Evolutionary conservation across 495 filamentous ascomycete species (phyloP), one percentile per base, ranked within the genome.

Genomic region (Neurospora africana): DNA sequence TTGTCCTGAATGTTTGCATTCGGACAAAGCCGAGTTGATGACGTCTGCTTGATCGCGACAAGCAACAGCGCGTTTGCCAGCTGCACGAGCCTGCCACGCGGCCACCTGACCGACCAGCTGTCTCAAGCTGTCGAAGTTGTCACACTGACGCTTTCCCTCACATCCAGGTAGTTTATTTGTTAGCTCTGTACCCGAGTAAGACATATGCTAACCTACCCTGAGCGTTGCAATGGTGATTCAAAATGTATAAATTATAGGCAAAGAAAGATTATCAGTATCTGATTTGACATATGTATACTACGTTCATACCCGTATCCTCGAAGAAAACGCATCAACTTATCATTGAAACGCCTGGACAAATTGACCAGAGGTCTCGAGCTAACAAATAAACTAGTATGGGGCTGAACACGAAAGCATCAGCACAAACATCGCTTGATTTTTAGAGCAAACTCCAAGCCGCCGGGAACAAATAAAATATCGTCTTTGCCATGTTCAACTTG

Each of bases 71-170:
- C 71, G 73, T 72, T 74, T 23, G 27, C 36, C 65, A 33, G 41
- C 43, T 33, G 37, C 78, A 74, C 78, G 78, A 79, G 19, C 38
- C 43, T 37, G 23, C 68, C 79, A 53, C 80, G 78, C 47, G 43
- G 69, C 61, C 79, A 82, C 76, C 71, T 82, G 79, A 80, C 74
- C 65, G 36, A 36, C 36, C 30, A 47, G 43, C 53, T 65, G 53
- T 61, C 53, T 58, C 13, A 13, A 15, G 21, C 30, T 44, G 43
- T 37, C 36, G 35, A 39, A 58, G 43, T 67, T 61, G 53, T 61
- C 36, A 8, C 53, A 30, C 53, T n/a, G n/a, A 61, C 13, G 44
- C 47, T 27, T 58, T 13, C 43, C 53, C n/a, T n/a, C n/a, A n/a
- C n/a, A n/a, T n/a, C n/a, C n/a, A n/a, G n/a, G n/a, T n/a, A n/a